Base-by-base conservation (phyloP, 1,139 yeast genomes). In the Suhomyces kunorum region DNA sequence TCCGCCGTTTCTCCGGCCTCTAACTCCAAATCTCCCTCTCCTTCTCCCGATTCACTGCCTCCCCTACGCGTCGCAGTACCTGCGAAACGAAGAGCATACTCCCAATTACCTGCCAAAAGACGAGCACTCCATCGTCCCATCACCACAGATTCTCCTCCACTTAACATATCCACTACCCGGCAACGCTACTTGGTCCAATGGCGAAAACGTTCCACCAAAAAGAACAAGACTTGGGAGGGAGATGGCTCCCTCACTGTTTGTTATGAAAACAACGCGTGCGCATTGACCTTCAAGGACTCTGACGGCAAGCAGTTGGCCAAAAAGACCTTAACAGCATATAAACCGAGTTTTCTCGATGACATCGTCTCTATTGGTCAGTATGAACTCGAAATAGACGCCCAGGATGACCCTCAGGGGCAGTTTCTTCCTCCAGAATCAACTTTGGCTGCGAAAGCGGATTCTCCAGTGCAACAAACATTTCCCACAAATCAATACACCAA, bases 151-250 rank as follows among this genome's bases (percentile, higher is more conserved):
- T 12, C 34, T 9, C 32, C 8, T 15, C 18, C 17, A 5, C n/a
- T 8, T 2, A n/a, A n/a, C 19, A 27, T 19, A 14, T 5, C 28
- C 34, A 3, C 24, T 7, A 12, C 3, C 20, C 7, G 16, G 24
- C 17, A n/a, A 29, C 49, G 47, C 23, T 75, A 58, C 46, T 49
- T 59, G 17, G 80, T 81, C 2, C 76, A 87, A 50, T 87, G 85
- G 78, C 68, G 98, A 30, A 88, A 87, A 58, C 72, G 71, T 29
- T 70, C 92, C 1, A 71, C 66, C 28, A 87, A 86, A 62, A 89
- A 90, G 68, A 81, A 89, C 59, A 90, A 90, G 58, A 83, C 90
- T 0, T 92, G 98, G 98, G 95, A 88, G 43, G 96, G 95, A 3
- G 98, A 92, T 63, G 98, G 96, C 0, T 61, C 64, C 18, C 68